phyloP scores from a whole-genome alignment of 768 basidiomycete genomes.

The Mrakia gelida region DNA sequence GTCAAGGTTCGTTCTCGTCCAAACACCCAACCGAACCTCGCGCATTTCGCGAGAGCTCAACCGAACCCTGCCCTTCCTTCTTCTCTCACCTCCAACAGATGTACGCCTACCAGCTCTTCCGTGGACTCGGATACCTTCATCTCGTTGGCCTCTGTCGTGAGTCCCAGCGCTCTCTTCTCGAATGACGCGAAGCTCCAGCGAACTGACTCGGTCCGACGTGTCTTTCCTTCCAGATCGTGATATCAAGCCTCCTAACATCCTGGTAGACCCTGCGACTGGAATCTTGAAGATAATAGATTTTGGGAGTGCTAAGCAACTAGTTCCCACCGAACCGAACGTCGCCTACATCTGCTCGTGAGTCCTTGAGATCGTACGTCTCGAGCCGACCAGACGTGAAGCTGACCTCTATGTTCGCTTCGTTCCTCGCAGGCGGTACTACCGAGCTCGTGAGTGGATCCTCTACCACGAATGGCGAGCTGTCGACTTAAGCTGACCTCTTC shows the following conservation, averaged over 20 bases:
- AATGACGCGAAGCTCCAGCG: neutral
- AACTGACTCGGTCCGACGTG: no score
- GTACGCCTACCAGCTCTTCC: slow-evolving; percentile 64
- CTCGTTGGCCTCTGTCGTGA: slow-evolving; percentile 89
- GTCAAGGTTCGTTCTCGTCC: slow-evolving; percentile 56
- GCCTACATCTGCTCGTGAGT: slow-evolving; percentile 99
- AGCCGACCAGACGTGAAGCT: neutral
- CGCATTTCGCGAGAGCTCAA: slow-evolving; percentile 20
- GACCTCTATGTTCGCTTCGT: neutral
- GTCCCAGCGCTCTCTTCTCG: neutral
- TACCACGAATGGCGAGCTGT: no score
- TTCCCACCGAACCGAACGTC: slow-evolving; percentile 96
- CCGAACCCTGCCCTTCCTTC: neutral
- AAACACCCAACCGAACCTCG: neutral
- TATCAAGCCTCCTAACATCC: neutral
- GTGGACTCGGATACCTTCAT: slow-evolving; percentile 97
- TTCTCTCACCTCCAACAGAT: neutral
- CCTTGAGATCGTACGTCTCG: slow-evolving; percentile 40
- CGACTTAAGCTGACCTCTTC: no score
- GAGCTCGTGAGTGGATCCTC: no score
- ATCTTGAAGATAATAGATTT: slow-evolving; percentile 82
- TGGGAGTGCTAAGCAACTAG: slow-evolving; percentile 96
- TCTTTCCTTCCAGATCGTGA: neutral
- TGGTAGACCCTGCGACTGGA: neutral
- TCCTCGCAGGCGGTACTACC: no score